A percentile compares a stretch with the other conserved stretches of the same genome.
These are phyloP conservation scores for Parvularia atlantis DNA, from an alignment of 78 protist species.

Conservation along the genomic window DNA sequence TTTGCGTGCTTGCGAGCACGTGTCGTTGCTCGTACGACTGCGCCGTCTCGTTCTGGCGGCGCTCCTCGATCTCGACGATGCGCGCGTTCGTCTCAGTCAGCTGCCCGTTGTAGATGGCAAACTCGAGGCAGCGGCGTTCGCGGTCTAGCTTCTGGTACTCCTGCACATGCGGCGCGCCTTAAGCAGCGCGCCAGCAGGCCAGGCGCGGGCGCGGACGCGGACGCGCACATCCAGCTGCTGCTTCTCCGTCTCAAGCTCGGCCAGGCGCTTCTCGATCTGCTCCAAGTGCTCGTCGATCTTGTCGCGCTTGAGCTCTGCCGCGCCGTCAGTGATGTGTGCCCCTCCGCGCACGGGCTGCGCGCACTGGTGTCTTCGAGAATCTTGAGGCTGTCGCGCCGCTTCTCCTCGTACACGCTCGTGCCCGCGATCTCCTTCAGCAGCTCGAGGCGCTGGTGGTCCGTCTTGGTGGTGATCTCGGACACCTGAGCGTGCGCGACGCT, in stretches of 20 bases:
- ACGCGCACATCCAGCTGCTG: slow-evolving; percentile 43
- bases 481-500: not conserved
- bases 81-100: too few relatives aligned
- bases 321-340: not conserved
- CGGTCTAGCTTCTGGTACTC: slow-evolving; percentile 36
- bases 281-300: slow-evolving; percentile 50
- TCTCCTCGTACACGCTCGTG: slow-evolving; percentile 86
- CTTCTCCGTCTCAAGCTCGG: slow-evolving; percentile 69
- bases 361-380: slow-evolving; percentile 58
- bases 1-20: not conserved
- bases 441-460: slow-evolving; percentile 73
- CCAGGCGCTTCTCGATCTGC: slow-evolving; percentile 52
- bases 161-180: not conserved
- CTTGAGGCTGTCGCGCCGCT: slow-evolving; percentile 49
- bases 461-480: not conserved
- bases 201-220: not conserved
- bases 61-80: not conserved
- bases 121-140: slow-evolving; percentile 54
- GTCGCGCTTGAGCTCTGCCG: not conserved
- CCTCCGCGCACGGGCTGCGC: not conserved
- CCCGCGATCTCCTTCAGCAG: slow-evolving; percentile 96
- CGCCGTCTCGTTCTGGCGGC: too few relatives aligned
- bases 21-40: not conserved
- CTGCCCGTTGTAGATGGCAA: slow-evolving; percentile 41
- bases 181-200: not conserved